These are phyloP conservation scores for Saccharomyces hybrid DNA, from an alignment of 1,139 yeast species.

Conservation along the genomic window DNA sequence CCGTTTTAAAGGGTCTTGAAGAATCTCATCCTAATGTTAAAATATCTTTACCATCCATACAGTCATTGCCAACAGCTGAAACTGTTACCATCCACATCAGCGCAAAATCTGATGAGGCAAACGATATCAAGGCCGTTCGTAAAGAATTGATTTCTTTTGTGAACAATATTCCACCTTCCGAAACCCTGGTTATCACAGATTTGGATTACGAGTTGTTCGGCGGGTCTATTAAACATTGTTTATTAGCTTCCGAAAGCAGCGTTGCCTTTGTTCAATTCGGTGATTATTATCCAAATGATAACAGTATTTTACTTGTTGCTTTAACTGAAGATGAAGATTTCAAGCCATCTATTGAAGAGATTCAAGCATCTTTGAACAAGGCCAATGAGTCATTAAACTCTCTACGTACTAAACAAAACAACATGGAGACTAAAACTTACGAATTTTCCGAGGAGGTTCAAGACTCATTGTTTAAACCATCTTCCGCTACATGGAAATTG, in stretches of 20 bases:
- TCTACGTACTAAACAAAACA: constrained; percentile 53
- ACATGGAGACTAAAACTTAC: constrained; percentile 47
- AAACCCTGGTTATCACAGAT: constrained; percentile 52
- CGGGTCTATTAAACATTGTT: constrained; percentile 39
- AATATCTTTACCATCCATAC: constrained; percentile 49
- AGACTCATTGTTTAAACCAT: constrained; percentile 40
- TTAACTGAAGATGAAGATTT: constrained; percentile 44
- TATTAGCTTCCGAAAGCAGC: constrained; percentile 42
- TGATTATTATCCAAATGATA: constrained; percentile 34
- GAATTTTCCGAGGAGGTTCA: constrained; percentile 52
- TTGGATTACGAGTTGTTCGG: constrained; percentile 61
- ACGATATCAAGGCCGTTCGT: constrained; percentile 49
- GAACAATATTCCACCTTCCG: constrained; percentile 63
- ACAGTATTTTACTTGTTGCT: constrained; percentile 43
- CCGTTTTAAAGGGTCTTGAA: constrained; percentile 37
- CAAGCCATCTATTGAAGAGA: constrained; percentile 45
- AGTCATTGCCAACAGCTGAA: constrained; percentile 33
- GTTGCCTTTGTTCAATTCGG: constrained; percentile 54
- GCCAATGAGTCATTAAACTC: constrained; percentile 46
- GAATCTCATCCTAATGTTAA: constrained; percentile 38
- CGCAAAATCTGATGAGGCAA: constrained; percentile 37
- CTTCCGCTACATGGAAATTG: constrained; percentile 25
- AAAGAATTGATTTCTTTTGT: constrained; percentile 65
- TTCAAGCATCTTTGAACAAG: constrained; percentile 39
- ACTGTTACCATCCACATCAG: constrained; percentile 40